phyloP scores from a whole-genome alignment of 768 basidiomycete species.

The Amanita subjunquillea region DNA sequence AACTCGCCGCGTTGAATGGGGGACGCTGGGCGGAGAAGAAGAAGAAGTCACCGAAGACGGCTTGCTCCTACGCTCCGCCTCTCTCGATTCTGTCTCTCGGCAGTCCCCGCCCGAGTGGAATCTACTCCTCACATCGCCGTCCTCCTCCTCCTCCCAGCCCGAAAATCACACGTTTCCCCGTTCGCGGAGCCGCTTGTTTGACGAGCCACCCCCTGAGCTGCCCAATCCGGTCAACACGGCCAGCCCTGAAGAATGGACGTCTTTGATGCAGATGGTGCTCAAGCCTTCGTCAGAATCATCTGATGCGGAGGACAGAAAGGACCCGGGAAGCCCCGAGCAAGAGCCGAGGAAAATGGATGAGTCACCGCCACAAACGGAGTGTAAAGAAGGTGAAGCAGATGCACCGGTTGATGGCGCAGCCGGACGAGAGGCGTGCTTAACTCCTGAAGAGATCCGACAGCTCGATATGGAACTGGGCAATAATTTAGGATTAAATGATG shows the following conservation, averaged over 20 bases:
- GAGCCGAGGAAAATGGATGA: not conserved
- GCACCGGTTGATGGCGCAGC: not conserved
- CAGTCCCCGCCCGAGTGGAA: conserved; percentile 30
- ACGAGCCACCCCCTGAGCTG: conserved; percentile 17
- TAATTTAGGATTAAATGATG: conserved; percentile 26
- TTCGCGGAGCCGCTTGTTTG: conserved; percentile 1
- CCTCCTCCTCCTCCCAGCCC: conserved; percentile 12
- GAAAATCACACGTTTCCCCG: conserved; percentile 1
- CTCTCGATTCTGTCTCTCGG: conserved; percentile 25
- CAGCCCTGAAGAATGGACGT: conserved; percentile 7
- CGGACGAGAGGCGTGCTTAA: conserved; percentile 4
- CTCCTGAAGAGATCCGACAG: conserved; percentile 26
- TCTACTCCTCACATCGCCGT: conserved; percentile 17
- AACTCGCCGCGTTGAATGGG: conserved; percentile 34
- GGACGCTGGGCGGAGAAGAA: conserved; percentile 23
- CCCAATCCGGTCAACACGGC: conserved; percentile 17
- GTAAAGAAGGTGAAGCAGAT: conserved; percentile 2
- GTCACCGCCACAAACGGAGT: conserved; percentile 1
- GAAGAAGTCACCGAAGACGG: conserved; percentile 36
- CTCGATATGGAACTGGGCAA: conserved; percentile 24
- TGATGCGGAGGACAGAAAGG: conserved; percentile 18
- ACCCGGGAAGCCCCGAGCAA: not conserved
- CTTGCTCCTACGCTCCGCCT: conserved; percentile 29
- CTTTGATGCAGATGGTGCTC: conserved; percentile 3
- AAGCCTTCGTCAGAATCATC: conserved; percentile 18